Base-by-base conservation (phyloP, 768 basidiomycete species). In the Mycena metata region DNA sequence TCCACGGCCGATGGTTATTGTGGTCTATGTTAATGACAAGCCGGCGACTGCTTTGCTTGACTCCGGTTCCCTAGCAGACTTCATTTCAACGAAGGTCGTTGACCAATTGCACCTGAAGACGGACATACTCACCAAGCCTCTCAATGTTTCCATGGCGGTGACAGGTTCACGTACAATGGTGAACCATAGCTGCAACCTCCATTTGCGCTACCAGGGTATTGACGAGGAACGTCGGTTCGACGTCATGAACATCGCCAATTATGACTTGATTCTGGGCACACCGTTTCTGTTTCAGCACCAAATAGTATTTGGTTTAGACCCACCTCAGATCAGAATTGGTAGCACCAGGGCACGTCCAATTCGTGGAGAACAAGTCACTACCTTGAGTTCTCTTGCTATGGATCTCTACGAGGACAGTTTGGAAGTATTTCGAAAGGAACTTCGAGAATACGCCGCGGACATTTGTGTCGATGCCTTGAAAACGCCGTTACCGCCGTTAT, bases 211-310 rank as follows among this genome's bases (percentile, higher is more conserved):
- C 56, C 77, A 79, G 63, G 23, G 35, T 0, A 75, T 81, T 2
- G 56, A 69, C 17, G 70, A 72, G n/a, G 30, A 64, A 2, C 62
- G 72, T 2, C 36, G 69, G 0, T 80, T 82, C 30, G 74, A 82
- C 33, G 61, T 82, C 0, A 71, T 73, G 1, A 82, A 82, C 47
- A 1, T 82, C 0, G 71, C 78, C 0, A 72, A 64, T 10, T 81
- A 83, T 42, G 76, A 83, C 26, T 24, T 76, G 7, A 77, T 80
- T 16, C 67, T 81, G 0, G 74, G 79, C 2, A 79, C 78, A 0
- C 79, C 77, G 6, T 79, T 78, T 43, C 19, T 79, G 0, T 77
- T 67, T 30, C 77, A 79, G 24, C 56, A 73, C 39, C 42, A 61
- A 15, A 21, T 73, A 1, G 43, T 65, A 8, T 30, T 73, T 54